Base-by-base conservation (phyloP, 139 green algal genomes). In the Chlorella sp. region DNA sequence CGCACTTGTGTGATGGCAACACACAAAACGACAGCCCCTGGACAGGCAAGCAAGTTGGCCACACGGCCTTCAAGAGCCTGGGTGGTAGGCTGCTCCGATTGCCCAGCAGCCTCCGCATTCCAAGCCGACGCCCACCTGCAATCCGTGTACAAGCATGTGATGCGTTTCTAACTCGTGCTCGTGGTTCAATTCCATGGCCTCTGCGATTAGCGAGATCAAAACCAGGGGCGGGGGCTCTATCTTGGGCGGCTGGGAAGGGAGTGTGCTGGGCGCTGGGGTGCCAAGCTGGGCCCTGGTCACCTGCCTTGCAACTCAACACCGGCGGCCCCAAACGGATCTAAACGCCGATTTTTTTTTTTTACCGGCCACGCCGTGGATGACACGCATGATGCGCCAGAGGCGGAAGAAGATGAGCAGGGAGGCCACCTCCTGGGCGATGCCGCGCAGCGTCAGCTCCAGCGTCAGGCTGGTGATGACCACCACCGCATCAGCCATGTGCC, bases 341-440 rank as follows among this genome's bases (percentile, higher is more conserved):
- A n/a, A n/a, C n/a, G n/a, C n/a, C n/a, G n/a, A n/a, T n/a, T n/a
- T n/a, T n/a, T n/a, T n/a, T 11, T 7, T 7, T 11, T 11, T 11
- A 54, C 46, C 46, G 2, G 82, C 82, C 74, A 86, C 75, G 13
- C 74, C 82, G 38, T 86, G 82, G 70, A 86, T 82, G 48, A 86
- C 44, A 7, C 82, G 65, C 43, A 86, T 34, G 14, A 86, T 43
- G 46, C 82, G 74, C 82, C 82, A 86, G 0, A 86, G 82, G n/a
- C 82, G 34, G 68, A 87, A 85, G 78, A 88, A 84, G 41, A 88
- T 78, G 44, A 88, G 84, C 34, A 88, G 79, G 16, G 84, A 88
- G 7, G 77, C 84, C 20, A 76, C 62, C 84, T 88, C 84, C 46
- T 68, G 58, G 28, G 76, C 78, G 19, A 83, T 28, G 32, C 78